These are phyloP conservation scores for Rhodotorula kratochvilovae DNA, from an alignment of 768 basidiomycete genomes.

Conservation along the genomic window DNA sequence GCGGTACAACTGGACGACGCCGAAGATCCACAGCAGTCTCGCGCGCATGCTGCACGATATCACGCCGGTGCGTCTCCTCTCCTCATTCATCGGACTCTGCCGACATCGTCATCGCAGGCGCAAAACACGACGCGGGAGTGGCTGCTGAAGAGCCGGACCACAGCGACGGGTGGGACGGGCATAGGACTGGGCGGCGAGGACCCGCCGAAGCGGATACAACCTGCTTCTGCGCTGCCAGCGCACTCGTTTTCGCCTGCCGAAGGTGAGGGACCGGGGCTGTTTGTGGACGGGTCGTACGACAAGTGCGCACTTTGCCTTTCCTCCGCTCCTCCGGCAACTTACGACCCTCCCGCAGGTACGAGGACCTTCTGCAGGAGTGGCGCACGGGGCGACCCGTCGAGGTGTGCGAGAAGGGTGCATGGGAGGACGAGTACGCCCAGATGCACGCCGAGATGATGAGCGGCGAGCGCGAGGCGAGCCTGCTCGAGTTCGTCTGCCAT, in stretches of 20 bases:
- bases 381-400: constrained; percentile 13
- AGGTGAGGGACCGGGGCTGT: constrained; percentile 7
- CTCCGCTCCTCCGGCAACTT: background rate
- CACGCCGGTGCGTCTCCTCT: constrained; percentile 2
- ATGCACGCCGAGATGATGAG: constrained; percentile 20
- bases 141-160: constrained; percentile 2
- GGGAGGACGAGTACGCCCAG: constrained; percentile 28
- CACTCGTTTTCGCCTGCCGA: background rate
- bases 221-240: background rate
- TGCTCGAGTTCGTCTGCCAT: constrained; percentile 24
- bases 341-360: constrained; percentile 11
- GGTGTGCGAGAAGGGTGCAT: constrained; percentile 23
- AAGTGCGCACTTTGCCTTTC: constrained; percentile 5
- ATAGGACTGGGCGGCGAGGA: constrained; percentile 20
- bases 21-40: constrained; percentile 12
- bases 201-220: constrained; percentile 12
- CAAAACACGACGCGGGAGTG: constrained; percentile 12
- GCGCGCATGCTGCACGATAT: background rate
- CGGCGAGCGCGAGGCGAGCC: background rate
- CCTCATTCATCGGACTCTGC: background rate
- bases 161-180: constrained; percentile 3
- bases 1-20: constrained; percentile 22
- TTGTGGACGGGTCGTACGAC: background rate
- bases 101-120: background rate
- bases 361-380: constrained; percentile 28